Evolutionary conservation across 129 eudicot genomes (phyloP), one percentile per base, ranked within the genome.

Genomic region (Arctium lappa): DNA sequence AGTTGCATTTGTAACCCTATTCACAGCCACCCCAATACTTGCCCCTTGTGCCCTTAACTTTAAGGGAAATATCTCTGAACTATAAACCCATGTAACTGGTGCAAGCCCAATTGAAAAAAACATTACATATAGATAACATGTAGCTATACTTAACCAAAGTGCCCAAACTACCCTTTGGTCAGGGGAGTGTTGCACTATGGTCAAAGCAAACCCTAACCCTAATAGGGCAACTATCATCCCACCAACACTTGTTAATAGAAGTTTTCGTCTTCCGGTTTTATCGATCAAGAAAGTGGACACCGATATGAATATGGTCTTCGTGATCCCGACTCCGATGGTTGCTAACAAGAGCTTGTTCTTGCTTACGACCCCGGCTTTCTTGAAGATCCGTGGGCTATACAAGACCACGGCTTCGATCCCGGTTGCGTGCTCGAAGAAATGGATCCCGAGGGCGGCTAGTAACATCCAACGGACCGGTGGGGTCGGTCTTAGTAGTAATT

Each of bases 371-470:
- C 98, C 98, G 3, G 98, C 97, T 73, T 80, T 83, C 76, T 80
- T 87, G 82, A 94, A 94, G 6, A 92, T 91, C 27, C 87, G 80
- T 15, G 97, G 97, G 75, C 96, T 73, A 76, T 92, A 94, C 16
- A 94, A 73, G 40, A 94, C 83, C 1, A 94, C 94, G 0, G 98
- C 97, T 71, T 92, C 97, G 7, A 88, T 91, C 3, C 98, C 97
- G 0, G 92, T 86, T 8, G 97, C 96, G 1, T 94, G 98, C 83
- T 94, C 91, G 70, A 94, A 94, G 86, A 94, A 92, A 87, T 94
- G 97, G 22, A 94, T 86, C 2, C 97, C 98, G 16, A 94, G 50
- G 0, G 90, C 92, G 0, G 94, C 97, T 33, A 94, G 44, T 16
- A 94, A 75, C 62, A 92, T 86, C 91, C 96, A 80, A 0, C 97